A percentile compares a stretch with the other conserved stretches of the same genome.
Evolutionary conservation across 2,329 filamentous ascomycete species (phyloP).

Genomic region (Fusarium compactum): DNA sequence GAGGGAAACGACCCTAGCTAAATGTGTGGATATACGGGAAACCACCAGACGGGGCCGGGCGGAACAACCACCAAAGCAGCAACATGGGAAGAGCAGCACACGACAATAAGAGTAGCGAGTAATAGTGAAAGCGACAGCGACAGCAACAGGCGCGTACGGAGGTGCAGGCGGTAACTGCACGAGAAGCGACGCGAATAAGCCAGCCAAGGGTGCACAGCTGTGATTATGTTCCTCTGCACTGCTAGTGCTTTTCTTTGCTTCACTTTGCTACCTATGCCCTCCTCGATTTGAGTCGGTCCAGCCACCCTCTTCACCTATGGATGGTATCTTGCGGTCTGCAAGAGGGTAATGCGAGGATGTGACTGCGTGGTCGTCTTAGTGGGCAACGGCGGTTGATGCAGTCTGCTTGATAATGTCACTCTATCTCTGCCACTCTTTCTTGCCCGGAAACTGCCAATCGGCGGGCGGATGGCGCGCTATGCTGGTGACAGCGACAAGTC

Average conservation of each 20-base stretch:
- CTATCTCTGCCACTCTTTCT: conserved; percentile 20
- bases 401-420: conserved; percentile 43
- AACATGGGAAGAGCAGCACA: conserved; percentile 29
- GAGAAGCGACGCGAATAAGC: conserved; percentile 26
- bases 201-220: conserved; percentile 32
- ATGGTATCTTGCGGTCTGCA: conserved; percentile 16
- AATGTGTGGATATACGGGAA: conserved; percentile 41
- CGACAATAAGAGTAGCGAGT: conserved; percentile 11
- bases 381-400: conserved; percentile 38
- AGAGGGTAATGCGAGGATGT: conserved; percentile 38
- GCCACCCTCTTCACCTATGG: conserved; percentile 10
- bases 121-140: not conserved
- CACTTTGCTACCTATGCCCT: not conserved
- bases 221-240: not conserved
- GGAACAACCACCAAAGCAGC: conserved; percentile 28
- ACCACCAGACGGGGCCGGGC: conserved; percentile 42
- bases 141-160: conserved; percentile 36
- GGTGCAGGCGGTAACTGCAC: conserved; percentile 40
- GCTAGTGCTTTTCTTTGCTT: not conserved
- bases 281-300: conserved; percentile 6
- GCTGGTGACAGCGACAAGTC: conserved; percentile 25
- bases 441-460: conserved; percentile 22
- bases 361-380: conserved; percentile 32
- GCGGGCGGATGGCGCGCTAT: conserved; percentile 24
- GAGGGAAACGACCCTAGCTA: conserved; percentile 26